Percentiles rank a stretch among this genome's conserved stretches.
Evolutionary conservation across 768 basidiomycete genomes (phyloP).

Genomic region (Phanerochaete carnosa): DNA sequence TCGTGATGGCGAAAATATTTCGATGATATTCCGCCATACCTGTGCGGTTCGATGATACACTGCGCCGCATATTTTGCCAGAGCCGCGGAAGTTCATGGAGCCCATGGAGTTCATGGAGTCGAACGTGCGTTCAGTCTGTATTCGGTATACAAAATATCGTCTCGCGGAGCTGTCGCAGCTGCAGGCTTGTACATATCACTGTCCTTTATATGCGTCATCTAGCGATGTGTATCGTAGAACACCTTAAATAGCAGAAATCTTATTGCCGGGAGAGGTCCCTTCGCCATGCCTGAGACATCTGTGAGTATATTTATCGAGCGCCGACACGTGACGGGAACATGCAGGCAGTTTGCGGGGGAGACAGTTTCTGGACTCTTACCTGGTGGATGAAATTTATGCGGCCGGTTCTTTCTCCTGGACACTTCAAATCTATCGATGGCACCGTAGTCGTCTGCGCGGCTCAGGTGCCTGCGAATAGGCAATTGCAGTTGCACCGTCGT

Average conservation of each 20-base stretch:
- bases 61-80: too few species aligned
- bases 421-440: slow-evolving; percentile 4
- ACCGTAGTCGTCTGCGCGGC: slow-evolving; percentile 5
- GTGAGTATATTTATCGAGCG: not conserved
- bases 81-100: too few species aligned
- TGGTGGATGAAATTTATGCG: slow-evolving; percentile 3
- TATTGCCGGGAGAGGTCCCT: not conserved
- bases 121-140: too few species aligned
- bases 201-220: too few species aligned
- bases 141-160: too few species aligned
- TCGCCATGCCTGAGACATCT: not conserved
- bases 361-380: not conserved
- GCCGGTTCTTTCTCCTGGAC: not conserved
- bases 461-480: slow-evolving; percentile 1
- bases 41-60: too few species aligned
- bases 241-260: not conserved
- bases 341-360: not conserved
- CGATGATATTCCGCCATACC: too few species aligned
- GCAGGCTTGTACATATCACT: too few species aligned
- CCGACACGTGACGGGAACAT: not conserved
- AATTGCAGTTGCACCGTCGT: not conserved
- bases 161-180: too few species aligned
- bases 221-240: too few species aligned
- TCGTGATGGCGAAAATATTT: too few species aligned
- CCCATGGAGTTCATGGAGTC: too few species aligned